These are phyloP conservation scores for Hydnum rufescens DNA, from an alignment of 768 basidiomycete genomes.

Conservation along the genomic window DNA sequence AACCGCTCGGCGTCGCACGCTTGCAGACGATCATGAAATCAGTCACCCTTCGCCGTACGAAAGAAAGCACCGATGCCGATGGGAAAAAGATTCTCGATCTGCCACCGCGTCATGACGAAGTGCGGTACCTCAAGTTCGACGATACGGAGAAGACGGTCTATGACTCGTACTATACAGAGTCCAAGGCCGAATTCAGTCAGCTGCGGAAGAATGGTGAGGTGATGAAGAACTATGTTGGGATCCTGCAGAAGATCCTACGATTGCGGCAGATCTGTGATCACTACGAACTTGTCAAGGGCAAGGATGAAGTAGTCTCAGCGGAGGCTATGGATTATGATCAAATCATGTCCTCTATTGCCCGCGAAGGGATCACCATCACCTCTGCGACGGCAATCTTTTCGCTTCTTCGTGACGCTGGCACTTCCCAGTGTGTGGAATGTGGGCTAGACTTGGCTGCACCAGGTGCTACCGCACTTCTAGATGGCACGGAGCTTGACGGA, in stretches of 20 bases:
- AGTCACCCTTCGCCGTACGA: constrained; percentile 89
- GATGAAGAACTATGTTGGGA: constrained; percentile 97
- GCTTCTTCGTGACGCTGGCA: constrained; percentile 70
- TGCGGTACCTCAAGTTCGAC: constrained; percentile 70
- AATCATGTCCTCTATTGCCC: constrained; percentile 49
- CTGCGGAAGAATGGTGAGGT: constrained; percentile 77
- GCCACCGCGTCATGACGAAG: constrained; percentile 77
- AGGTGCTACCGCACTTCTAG: constrained; percentile 22
- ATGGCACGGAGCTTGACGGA: constrained; percentile 19
- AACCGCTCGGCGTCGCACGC: constrained; percentile 75
- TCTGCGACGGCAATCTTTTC: constrained; percentile 67
- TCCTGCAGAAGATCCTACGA: constrained; percentile 87
- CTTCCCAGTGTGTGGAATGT: constrained; percentile 80
- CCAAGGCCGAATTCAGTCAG: constrained; percentile 80
- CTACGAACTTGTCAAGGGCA: constrained; percentile 67
- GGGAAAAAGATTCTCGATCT: constrained; percentile 74
- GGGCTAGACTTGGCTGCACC: constrained; percentile 47
- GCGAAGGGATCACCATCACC: constrained; percentile 53
- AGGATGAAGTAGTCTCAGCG: constrained; percentile 23
- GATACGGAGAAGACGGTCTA: constrained; percentile 70
- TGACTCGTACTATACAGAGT: constrained; percentile 70
- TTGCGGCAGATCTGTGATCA: constrained; percentile 97
- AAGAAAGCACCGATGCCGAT: constrained; percentile 63
- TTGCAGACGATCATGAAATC: constrained; percentile 94
- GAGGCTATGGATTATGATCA: constrained; percentile 51